These are phyloP conservation scores for Morella rubra DNA, from an alignment of 306 rosid species.

Conservation along the genomic window DNA sequence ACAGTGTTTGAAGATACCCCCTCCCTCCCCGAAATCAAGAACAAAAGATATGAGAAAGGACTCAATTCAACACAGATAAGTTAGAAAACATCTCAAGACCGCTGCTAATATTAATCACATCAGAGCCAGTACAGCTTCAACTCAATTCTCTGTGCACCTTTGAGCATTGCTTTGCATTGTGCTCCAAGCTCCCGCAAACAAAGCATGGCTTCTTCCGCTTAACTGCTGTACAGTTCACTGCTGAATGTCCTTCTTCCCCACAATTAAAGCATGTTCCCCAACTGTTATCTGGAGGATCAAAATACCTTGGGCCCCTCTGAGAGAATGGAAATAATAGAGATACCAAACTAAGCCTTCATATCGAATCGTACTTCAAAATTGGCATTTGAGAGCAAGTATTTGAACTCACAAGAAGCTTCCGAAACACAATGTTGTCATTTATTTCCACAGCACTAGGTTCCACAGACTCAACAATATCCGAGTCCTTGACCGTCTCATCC, in stretches of 20 bases:
- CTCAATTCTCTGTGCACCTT: slow-evolving; percentile 44
- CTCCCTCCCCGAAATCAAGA: neutral
- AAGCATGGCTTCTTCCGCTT: slow-evolving; percentile 81
- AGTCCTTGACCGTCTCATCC: slow-evolving; percentile 16
- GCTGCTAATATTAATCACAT: neutral
- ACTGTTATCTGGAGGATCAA: slow-evolving; percentile 80
- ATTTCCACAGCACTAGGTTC: slow-evolving; percentile 43
- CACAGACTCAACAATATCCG: slow-evolving; percentile 27
- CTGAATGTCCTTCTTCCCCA: slow-evolving; percentile 90
- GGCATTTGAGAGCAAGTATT: slow-evolving; percentile 37
- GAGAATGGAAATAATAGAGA: slow-evolving; percentile 44
- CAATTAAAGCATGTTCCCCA: slow-evolving; percentile 92
- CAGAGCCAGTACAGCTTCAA: neutral
- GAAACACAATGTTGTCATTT: slow-evolving; percentile 57
- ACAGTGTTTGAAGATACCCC: neutral
- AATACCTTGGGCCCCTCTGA: slow-evolving; percentile 97
- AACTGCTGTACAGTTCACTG: slow-evolving; percentile 63
- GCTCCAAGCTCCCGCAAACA: slow-evolving; percentile 89
- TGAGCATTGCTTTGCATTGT: slow-evolving; percentile 62
- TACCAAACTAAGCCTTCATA: slow-evolving; percentile 47
- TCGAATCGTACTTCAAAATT: slow-evolving; percentile 33
- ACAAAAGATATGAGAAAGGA: neutral
- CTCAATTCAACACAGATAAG: neutral
- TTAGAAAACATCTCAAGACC: neutral
- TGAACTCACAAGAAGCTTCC: slow-evolving; percentile 90